Evolutionary conservation across 495 filamentous ascomycete genomes (phyloP).

Genomic region (Lepidopterella palustris): DNA sequence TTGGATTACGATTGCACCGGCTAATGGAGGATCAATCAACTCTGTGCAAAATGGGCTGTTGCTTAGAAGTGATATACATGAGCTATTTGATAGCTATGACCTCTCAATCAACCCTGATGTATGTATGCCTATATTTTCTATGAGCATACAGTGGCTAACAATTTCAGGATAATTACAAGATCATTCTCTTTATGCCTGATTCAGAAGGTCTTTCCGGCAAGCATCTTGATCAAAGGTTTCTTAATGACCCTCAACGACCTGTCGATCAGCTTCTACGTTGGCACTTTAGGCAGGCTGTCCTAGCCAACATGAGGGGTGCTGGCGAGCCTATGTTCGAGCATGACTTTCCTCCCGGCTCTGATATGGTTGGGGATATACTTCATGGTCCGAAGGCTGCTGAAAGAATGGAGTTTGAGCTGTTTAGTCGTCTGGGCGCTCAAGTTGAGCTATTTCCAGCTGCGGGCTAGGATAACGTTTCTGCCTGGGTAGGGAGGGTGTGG

Average conservation of each 20-base stretch:
- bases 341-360: constrained; percentile 40
- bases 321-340: constrained; percentile 39
- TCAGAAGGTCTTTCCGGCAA: constrained; percentile 30
- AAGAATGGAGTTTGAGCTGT: constrained; percentile 39
- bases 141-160: constrained; percentile 9
- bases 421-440: constrained; percentile 28
- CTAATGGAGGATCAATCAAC: constrained; percentile 30
- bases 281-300: constrained; percentile 41
- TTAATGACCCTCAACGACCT: constrained; percentile 33
- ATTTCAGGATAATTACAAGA: constrained; percentile 36
- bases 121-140: constrained; percentile 18
- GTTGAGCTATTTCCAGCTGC: background rate
- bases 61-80: constrained; percentile 30
- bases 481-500: background rate
- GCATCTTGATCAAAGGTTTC: constrained; percentile 34
- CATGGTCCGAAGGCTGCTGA: constrained; percentile 32
- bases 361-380: constrained; percentile 38
- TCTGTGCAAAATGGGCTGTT: constrained; percentile 38
- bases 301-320: constrained; percentile 36
- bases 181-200: constrained; percentile 33
- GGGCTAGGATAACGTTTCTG: background rate
- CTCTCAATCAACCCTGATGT: constrained; percentile 37
- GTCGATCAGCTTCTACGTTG: constrained; percentile 38
- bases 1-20: constrained; percentile 32
- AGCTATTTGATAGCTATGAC: constrained; percentile 33